Base-by-base conservation (phyloP, 1,139 yeast species). In the Pichia sp. region DNA sequence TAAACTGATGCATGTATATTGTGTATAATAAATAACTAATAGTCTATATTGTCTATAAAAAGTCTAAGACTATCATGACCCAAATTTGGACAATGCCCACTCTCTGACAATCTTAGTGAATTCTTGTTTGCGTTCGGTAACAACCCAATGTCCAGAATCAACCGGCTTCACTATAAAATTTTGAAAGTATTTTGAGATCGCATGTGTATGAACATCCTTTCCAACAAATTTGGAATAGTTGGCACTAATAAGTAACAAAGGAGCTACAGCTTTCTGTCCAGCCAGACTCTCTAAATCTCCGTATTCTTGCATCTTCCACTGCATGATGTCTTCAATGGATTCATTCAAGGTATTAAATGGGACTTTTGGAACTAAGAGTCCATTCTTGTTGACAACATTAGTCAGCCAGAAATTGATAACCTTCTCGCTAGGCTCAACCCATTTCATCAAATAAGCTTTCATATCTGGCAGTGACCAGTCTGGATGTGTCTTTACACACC, bases 61-160 rank as follows among this genome's bases (percentile, higher is more conserved):
- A 6, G 38, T 10, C 23, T 6, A 8, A 4, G 8, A 15, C 11
- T 26, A 30, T 32, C 32, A 47, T 29, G 47, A 36, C 38, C 38
- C 42, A 51, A 54, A 59, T 23, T 50, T 49, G 10, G 45, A 49
- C n/a, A 45, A 30, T 13, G 62, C 50, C 68, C 68, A 87, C 34
- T 80, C 82, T 19, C 32, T 49, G 11, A 86, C 78, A 8, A 73
- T 71, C 10, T 76, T 79, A 53, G 84, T 75, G 62, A 90, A 87
- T 62, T 83, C 89, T 11, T 74, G 61, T 2, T 92, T 90, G 60
- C 82, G 80, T 63, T 89, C 95, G 55, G 87, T 81, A 59, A 88
- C 86, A 11, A 89, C 81, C 96, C 97, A 93, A 70, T 93, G 99
- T 2, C 97, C 96, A 5, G 89, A 78, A 42, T 88, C 84, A 32